Evolutionary conservation across 129 eudicot genomes (phyloP), one percentile per base, ranked within the genome.

Genomic region (Flaveria robusta): DNA sequence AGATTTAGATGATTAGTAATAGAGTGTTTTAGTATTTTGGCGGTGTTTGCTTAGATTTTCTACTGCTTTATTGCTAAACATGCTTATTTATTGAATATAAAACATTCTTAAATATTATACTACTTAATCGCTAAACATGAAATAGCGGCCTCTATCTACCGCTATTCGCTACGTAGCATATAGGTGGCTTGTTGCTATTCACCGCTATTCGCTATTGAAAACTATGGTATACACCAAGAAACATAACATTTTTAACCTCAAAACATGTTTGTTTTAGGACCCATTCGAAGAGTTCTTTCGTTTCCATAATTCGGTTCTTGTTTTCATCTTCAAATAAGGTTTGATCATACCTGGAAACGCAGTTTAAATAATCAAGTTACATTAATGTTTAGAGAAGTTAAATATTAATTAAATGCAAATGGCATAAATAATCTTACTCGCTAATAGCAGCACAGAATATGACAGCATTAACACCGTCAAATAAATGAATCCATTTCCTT

Each of bases 401-500:
- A 16, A 60, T 56, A 49, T 54, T 26, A 75, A 72, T 56, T 62
- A 56, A 56, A 80, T 47, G 72, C 23, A 60, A 2, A 10, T 45
- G 78, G 45, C 66, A 49, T 7, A 41, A 47, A 23, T 18, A 39
- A 75, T 77, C 93, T 84, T 91, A 94, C 98, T 94, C 97, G 91
- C 97, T 94, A 72, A 94, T 86, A 75, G 98, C 93, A 71, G 97
- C 97, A 83, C 98, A 94, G 83, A 94, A 94, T 43, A 94, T 91
- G 78, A 94, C 96, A 70, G 97, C 96, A 34, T 97, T 87, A 39
- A 94, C 98, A 69, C 98, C 98, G 70, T 94, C 98, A 84, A 94
- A 94, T 73, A 94, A 82, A 91, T 94, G 98, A 82, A 94, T 94
- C 98, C 97, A 94, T 78, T 94, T 94, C 83, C 97, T 91, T 84